Base-by-base conservation (phyloP, 495 filamentous ascomycete species). In the Melanomma pulvis-pyrius region DNA sequence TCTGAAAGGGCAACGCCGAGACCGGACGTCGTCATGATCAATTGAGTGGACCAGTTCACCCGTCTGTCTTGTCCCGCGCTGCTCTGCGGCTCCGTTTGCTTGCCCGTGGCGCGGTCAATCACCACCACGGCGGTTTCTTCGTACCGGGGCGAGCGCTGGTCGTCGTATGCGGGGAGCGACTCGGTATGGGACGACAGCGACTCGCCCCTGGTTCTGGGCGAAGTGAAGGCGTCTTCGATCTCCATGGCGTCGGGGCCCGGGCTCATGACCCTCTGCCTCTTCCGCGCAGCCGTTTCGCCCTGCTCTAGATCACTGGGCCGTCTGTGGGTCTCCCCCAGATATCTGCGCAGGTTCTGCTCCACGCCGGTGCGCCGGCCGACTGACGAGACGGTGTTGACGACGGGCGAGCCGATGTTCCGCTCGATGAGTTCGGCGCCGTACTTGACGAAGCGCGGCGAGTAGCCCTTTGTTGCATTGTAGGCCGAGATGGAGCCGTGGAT, bases 1-100 rank as follows among this genome's bases (percentile, higher is more conserved):
- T 96, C 90, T 70, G 87, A 92, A 82, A 98, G 90, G 0, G 93
- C 92, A 21, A 92, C 87, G 32, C 91, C 88, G 1, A 97, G 80
- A 0, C 91, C 92, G 0, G 90, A 93, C 0, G 92, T 96, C 15
- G 87, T 88, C 63, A 96, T 87, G 22, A 96, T 86, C 15, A 98
- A 79, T 36, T 90, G 85, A 11, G 88, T 88, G 69, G 88, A 86
- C 92, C 91, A 96, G 29, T 82, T 87, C 11, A 77, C 71, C 26
- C 74, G 75, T 46, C 63, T 71, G 61, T 72, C 76, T 54, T 79
- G 70, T 67, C 2, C 29, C 63, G 41, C 22, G 26, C 59, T 55
- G 56, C 51, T 9, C 47, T n/a, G 22, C 21, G 59, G 29, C 13
- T 39, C 41, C 29, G 28, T 30, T 44, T 50, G 26, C 39, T 61